phyloP scores from a whole-genome alignment of 73 alveolate genomes.

The Paramecium biaurelia region DNA sequence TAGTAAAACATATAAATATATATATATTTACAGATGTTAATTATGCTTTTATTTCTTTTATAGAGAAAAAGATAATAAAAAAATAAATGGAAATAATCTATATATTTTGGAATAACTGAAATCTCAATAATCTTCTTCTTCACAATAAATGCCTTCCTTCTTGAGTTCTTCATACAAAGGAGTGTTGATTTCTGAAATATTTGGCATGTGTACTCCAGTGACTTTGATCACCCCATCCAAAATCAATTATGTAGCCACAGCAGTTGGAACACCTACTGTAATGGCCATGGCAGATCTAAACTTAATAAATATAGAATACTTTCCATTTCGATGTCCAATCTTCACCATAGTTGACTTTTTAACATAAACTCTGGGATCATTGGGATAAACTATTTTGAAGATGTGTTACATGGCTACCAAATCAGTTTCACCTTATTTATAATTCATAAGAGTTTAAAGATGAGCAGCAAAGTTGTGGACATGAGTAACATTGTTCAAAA shows the following conservation, averaged over 20 bases:
- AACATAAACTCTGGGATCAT: slow-evolving; percentile 55
- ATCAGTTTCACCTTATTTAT: slow-evolving; percentile 77
- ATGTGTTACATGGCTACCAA: slow-evolving; percentile 80
- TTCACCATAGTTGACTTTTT: slow-evolving; percentile 66
- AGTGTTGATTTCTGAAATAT: slow-evolving; percentile 62
- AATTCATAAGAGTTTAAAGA: slow-evolving; percentile 64
- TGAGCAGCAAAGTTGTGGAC: slow-evolving; percentile 74
- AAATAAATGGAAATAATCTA: neutral
- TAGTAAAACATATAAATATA: neutral
- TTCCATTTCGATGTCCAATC: slow-evolving; percentile 75
- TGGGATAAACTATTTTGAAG: slow-evolving; percentile 67
- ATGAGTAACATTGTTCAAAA: neutral
- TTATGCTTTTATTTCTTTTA: neutral
- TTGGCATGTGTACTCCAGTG: slow-evolving; percentile 63
- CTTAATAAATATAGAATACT: slow-evolving; percentile 55
- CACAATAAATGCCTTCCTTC: slow-evolving; percentile 58
- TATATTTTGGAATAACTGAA: neutral
- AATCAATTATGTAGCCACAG: slow-evolving; percentile 75
- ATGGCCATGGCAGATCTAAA: slow-evolving; percentile 74
- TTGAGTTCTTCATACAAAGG: slow-evolving; percentile 67
- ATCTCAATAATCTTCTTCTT: neutral
- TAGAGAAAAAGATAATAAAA: neutral
- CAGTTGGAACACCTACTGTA: slow-evolving; percentile 87
- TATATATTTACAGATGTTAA: neutral
- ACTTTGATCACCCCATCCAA: slow-evolving; percentile 65